Evolutionary conservation across 148 eudicot genomes (phyloP), one percentile per base, ranked within the genome.

Genomic region (Persicaria tinctoria): DNA sequence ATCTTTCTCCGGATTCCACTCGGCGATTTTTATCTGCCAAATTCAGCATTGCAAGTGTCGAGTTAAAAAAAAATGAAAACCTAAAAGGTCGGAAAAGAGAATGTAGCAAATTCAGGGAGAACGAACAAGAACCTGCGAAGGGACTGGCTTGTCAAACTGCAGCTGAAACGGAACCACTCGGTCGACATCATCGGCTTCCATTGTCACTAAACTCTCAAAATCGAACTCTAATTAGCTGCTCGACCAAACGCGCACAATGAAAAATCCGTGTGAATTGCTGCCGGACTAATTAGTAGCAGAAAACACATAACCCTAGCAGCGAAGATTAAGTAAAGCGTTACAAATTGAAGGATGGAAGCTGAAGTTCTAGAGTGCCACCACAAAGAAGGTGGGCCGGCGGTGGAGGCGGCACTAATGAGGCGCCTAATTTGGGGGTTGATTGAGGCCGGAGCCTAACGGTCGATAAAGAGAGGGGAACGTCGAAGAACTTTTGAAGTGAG

Each of bases 1-100:
- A 89, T 95, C 98, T 74, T 95, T 95, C 74, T 92, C 98, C 51
- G 98, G 98, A 81, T 95, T 95, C 98, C 98, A 95, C 76, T 92
- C 98, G 8, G 96, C 96, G 70, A 92, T 63, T 75, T 84, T 90
- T 23, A 95, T 84, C 98, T 95, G 81, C 66, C 49, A 7, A 9
- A 60, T 60, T 60, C 68, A 27, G 9, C 11, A 20, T 60, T 2
- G 68, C 44, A 70, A 68, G 8, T 49, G n/a, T 73, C 56, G 72
- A 20, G 18, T 6, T 38, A 55, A 68, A 32, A 32, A 49, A 60
- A 50, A 32, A 32, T 11, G 4, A 41, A 53, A 5, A 53, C 60
- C 60, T 11, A 20, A 77, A 82, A 57, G 45, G 32, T 53, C 46
- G 14, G 53, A 72, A 72, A 10, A 55, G 23, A 50, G 23, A 44